Evolutionary conservation across 2,329 filamentous ascomycete genomes (phyloP), one percentile per base, ranked within the genome.

Genomic region (Cordyceps javanica): DNA sequence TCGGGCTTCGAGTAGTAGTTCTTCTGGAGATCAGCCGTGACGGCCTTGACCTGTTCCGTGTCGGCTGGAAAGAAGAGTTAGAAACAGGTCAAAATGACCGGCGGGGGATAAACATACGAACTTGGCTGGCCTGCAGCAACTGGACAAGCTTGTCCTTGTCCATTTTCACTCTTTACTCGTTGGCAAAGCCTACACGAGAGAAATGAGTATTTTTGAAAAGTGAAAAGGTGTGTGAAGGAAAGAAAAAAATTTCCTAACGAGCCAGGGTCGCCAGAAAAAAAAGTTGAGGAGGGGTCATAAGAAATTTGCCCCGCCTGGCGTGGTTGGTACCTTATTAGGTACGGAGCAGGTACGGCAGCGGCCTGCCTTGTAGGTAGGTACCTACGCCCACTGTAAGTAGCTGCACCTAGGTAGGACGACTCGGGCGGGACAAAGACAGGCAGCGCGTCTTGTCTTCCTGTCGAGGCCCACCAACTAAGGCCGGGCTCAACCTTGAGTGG

Each of bases 1-100:
- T 91, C 84, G 39, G 93, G 88, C 65, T 91, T 84, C 67, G 85
- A 87, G 79, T 96, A 97, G 80, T 90, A 97, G 75, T 89, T 90
- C 75, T 95, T 94, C 75, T 96, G 92, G 60, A 97, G 85, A 67
- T 91, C 86, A 59, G 89, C 85, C 19, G 93, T 99, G 62, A 92
- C 91, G 64, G 89, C 85, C 82, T 97, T 95, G 73, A 96, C 87
- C 75, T 87, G 86, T 66, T 90, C 86, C 64, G 91, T 96, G 75
- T 96, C 88, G 70, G 94, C 91, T 96, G 69, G 38, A 66, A 55
- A 63, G 58, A 61, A 65, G 46, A 62, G 72, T 77, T 63, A 79
- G 73, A 61, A 38, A 32, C 7, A 11, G 7, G 41, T 11, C 10
- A 55, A 55, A 59, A 55, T 48, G 56, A 55, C n/a, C 53, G 16